phyloP scores from a whole-genome alignment of 1,284 basidiomycete species.

The Dichomitus squalens region DNA sequence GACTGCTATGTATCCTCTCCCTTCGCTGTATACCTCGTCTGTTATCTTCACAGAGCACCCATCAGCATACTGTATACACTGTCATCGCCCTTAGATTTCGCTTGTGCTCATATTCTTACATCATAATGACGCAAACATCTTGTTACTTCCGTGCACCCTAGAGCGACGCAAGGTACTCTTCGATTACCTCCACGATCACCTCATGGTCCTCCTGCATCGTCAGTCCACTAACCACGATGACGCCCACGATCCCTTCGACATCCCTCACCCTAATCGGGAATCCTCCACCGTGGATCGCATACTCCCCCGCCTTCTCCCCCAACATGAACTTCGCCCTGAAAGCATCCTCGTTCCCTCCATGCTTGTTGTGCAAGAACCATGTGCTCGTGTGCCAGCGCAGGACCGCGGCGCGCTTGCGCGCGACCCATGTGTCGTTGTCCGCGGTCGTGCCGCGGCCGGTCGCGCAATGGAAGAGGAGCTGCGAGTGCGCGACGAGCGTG shows the following conservation, averaged over 20 bases:
- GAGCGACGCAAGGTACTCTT: slow-evolving; percentile 32
- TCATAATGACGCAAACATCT: no score
- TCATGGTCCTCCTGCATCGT: slow-evolving; percentile 36
- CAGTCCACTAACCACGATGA: slow-evolving; percentile 39
- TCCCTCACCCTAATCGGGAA: slow-evolving; percentile 37
- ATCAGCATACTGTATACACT: not conserved
- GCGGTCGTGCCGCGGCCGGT: slow-evolving; percentile 33
- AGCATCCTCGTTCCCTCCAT: slow-evolving; percentile 24
- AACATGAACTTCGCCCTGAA: slow-evolving; percentile 30
- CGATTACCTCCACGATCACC: slow-evolving; percentile 36
- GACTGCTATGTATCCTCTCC: not conserved
- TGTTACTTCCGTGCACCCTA: not conserved
- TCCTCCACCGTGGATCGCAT: slow-evolving; percentile 38
- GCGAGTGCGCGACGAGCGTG: slow-evolving; percentile 33
- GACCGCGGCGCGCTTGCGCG: slow-evolving; percentile 38
- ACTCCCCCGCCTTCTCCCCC: slow-evolving; percentile 29
- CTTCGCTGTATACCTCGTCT: slow-evolving; percentile 1
- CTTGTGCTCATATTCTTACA: no score
- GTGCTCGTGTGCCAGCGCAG: slow-evolving; percentile 36
- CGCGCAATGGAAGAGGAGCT: slow-evolving; percentile 36
- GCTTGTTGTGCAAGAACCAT: slow-evolving; percentile 30
- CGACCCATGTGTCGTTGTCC: slow-evolving; percentile 39
- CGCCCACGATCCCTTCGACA: slow-evolving; percentile 38
- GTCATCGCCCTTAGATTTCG: no score
- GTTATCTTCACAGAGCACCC: not conserved